These are phyloP conservation scores for Suhomyces anneliseae DNA, from an alignment of 1,139 yeast species.

Conservation along the genomic window DNA sequence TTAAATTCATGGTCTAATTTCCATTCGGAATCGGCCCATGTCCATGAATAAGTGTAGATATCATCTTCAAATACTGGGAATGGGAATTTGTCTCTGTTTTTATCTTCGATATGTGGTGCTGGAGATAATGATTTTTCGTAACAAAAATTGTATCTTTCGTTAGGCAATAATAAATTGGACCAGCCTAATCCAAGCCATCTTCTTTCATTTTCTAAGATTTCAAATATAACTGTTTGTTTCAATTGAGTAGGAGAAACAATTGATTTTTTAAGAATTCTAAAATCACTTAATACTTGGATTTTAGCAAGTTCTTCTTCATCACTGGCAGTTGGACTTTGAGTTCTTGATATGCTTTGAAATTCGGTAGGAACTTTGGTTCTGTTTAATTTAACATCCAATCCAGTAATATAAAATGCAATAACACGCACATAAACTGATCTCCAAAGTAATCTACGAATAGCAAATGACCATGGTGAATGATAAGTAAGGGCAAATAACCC, in stretches of 20 bases:
- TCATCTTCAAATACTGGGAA: constrained; percentile 51
- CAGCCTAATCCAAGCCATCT: constrained; percentile 66
- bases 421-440: constrained; percentile 50
- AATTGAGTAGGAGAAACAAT: constrained; percentile 44
- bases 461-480: constrained; percentile 55
- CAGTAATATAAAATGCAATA: constrained; percentile 45
- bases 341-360: constrained; percentile 19
- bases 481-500: constrained; percentile 48
- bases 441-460: constrained; percentile 53
- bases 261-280: constrained; percentile 41
- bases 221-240: constrained; percentile 50
- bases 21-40: constrained; percentile 58
- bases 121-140: constrained; percentile 40
- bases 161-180: constrained; percentile 51
- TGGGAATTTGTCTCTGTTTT: constrained; percentile 28
- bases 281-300: constrained; percentile 33
- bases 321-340: constrained; percentile 27
- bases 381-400: constrained; percentile 37
- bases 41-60: constrained; percentile 48
- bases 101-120: constrained; percentile 30
- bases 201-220: constrained; percentile 57
- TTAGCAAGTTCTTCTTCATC: constrained; percentile 24
- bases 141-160: constrained; percentile 52
- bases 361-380: constrained; percentile 19
- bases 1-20: constrained; percentile 38